Percentiles rank a stretch among this genome's conserved stretches.
Conservation (phyloP, 306 rosid genomes). For the Pterocarpus macrocarpus region DNA sequence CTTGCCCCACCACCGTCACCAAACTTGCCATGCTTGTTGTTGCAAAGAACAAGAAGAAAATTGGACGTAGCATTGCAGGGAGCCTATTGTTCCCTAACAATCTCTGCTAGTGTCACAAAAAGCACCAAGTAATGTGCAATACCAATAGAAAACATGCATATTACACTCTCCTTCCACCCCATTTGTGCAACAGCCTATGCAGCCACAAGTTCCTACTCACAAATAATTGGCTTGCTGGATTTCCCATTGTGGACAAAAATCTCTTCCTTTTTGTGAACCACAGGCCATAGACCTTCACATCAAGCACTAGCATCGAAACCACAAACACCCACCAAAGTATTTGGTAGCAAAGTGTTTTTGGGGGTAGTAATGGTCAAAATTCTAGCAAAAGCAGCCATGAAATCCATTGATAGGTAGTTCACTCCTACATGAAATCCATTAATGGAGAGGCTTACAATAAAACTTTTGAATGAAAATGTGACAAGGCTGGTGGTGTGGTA, state of each 20-base stretch:
- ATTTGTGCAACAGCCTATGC: conserved; percentile 57
- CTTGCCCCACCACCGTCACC: conserved; percentile 5
- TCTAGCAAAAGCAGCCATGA: conserved; percentile 61
- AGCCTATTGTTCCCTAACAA: conserved; percentile 52
- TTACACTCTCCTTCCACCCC: conserved; percentile 67
- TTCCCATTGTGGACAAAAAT: conserved; percentile 56
- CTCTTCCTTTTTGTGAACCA: conserved; percentile 64
- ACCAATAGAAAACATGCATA: conserved; percentile 65
- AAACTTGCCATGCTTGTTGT: conserved; percentile 68
- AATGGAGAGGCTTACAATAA: conserved; percentile 20
- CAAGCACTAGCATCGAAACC: conserved; percentile 57
- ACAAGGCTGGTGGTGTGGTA: too few relatives aligned
- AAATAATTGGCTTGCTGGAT: conserved; percentile 64
- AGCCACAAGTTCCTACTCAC: conserved; percentile 64
- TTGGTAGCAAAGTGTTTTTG: conserved; percentile 30
- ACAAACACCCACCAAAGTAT: conserved; percentile 58
- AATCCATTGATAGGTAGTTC: conserved; percentile 69
- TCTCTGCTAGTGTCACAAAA: conserved; percentile 68
- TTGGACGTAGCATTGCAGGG: conserved; percentile 58
- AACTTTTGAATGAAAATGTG: conserved; percentile 3
- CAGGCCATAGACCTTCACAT: conserved; percentile 67
- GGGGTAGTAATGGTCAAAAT: conserved; percentile 53
- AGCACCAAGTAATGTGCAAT: conserved; percentile 66
- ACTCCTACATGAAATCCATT: conserved; percentile 52
- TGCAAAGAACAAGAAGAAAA: conserved; percentile 70